Evolutionary conservation across 1,284 basidiomycete genomes (phyloP).

Genomic region (Heterobasidion parviporum): DNA sequence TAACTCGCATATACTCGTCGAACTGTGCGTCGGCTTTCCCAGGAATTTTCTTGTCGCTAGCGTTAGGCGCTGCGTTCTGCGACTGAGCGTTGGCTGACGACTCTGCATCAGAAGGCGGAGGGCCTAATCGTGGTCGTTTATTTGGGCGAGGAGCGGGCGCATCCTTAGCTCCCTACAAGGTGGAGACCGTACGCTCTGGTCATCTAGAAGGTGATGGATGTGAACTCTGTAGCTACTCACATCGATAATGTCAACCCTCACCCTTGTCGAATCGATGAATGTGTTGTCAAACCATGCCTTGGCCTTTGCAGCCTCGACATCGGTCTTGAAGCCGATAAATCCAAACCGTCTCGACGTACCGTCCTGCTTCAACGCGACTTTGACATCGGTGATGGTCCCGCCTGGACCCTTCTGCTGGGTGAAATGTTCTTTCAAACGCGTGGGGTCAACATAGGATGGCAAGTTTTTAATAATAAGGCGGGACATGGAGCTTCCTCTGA

Average conservation of each 20-base stretch:
- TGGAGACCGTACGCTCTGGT: background rate
- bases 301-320: conserved; percentile 69
- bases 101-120: conserved; percentile 23
- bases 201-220: background rate
- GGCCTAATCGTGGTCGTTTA: conserved; percentile 54
- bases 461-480: conserved; percentile 90
- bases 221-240: conserved; percentile 30
- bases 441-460: conserved; percentile 65
- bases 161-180: conserved; percentile 50
- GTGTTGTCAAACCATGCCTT: conserved; percentile 83
- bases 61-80: conserved; percentile 9
- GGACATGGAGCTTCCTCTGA: conserved; percentile 48
- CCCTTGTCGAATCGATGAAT: conserved; percentile 69
- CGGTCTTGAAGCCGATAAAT: conserved; percentile 86
- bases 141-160: conserved; percentile 57
- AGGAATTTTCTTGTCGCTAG: conserved; percentile 15
- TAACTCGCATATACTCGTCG: conserved; percentile 55
- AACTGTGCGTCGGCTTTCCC: conserved; percentile 29
- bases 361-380: conserved; percentile 71
- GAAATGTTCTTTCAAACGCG: conserved; percentile 66
- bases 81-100: conserved; percentile 6
- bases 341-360: conserved; percentile 85
- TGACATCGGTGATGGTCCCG: conserved; percentile 80
- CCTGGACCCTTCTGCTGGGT: conserved; percentile 52
- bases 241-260: conserved; percentile 75